A percentile compares a stretch with the other conserved stretches of the same genome.
These are phyloP conservation scores for Bipolaris sorokiniana DNA, from an alignment of 2,329 filamentous ascomycete species.

Conservation along the genomic window DNA sequence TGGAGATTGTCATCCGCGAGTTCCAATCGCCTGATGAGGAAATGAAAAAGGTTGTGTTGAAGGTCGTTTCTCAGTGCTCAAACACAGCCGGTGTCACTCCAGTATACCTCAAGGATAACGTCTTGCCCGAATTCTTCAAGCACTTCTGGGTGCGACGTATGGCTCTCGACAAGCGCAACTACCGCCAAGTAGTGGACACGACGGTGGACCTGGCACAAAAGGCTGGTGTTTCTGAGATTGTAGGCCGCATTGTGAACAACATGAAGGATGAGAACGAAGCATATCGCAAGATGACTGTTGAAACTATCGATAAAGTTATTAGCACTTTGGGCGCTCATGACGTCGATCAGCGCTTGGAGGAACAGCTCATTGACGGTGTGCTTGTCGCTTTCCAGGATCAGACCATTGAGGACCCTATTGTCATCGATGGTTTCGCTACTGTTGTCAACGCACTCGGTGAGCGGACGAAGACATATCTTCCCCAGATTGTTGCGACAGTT, in stretches of 20 bases:
- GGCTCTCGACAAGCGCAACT: conserved; percentile 97
- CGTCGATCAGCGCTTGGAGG: conserved; percentile 89
- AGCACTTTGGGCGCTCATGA: conserved; percentile 92
- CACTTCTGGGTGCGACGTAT: conserved; percentile 98
- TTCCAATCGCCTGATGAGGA: conserved; percentile 98
- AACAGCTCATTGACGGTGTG: conserved; percentile 92
- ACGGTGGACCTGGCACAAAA: conserved; percentile 97
- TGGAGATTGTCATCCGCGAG: conserved; percentile 96
- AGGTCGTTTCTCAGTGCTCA: conserved; percentile 95
- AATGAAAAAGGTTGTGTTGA: conserved; percentile 99
- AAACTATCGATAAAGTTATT: conserved; percentile 96
- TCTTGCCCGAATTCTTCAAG: conserved; percentile 96
- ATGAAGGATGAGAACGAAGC: conserved; percentile 98
- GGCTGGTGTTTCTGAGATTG: conserved; percentile 94
- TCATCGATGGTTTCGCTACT: conserved; percentile 97
- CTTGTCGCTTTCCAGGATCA: conserved; percentile 98
- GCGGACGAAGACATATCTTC: conserved; percentile 93
- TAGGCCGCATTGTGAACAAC: conserved; percentile 91
- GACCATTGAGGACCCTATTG: conserved; percentile 91
- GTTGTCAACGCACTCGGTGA: conserved; percentile 94
- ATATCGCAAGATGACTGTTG: conserved; percentile 98
- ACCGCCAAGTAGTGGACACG: conserved; percentile 96
- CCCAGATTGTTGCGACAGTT: conserved; percentile 96
- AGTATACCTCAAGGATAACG: conserved; percentile 92
- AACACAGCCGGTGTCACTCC: conserved; percentile 94